Evolutionary conservation across 805 yeast genomes (phyloP).

Genomic region (Starmerella vitae): DNA sequence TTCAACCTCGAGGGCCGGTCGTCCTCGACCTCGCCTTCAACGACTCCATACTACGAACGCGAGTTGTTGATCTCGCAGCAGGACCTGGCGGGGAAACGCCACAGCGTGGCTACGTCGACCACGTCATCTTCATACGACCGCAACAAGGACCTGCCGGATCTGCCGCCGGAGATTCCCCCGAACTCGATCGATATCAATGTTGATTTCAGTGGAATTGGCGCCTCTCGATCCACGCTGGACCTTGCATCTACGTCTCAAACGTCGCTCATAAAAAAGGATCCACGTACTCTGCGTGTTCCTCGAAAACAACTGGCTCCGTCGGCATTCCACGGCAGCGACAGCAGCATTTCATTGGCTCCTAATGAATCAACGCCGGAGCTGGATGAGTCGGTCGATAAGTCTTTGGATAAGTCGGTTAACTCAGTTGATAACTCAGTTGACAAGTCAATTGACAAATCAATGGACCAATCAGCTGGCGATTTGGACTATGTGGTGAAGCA

Average conservation of each 20-base stretch:
- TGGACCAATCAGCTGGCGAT: not conserved
- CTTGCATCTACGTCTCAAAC: not conserved
- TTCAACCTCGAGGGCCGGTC: not conserved
- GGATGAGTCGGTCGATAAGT: not conserved
- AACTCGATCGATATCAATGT: not conserved
- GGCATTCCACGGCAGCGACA: slow-evolving; percentile 8
- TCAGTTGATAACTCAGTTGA: not conserved
- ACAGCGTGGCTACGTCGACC: not conserved
- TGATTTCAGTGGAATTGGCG: not conserved
- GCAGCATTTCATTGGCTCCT: not conserved
- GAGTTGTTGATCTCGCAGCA: not conserved
- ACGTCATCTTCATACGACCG: slow-evolving; percentile 1
- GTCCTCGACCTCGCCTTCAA: not conserved
- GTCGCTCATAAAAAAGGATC: not conserved
- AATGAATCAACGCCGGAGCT: slow-evolving; percentile 1
- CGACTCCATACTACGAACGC: not conserved
- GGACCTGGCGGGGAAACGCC: not conserved
- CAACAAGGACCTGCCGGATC: slow-evolving; percentile 17
- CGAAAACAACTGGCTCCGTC: slow-evolving; percentile 19
- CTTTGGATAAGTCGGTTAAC: slow-evolving; percentile 4
- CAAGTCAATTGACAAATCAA: slow-evolving; percentile 2
- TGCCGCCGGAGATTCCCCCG: slow-evolving; percentile 7
- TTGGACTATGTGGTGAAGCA: not conserved
- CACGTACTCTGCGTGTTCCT: slow-evolving; percentile 6
- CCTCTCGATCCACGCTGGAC: not conserved